Conservation (phyloP, 2,329 filamentous ascomycete genomes). For the Zymoseptoria passerinii region DNA sequence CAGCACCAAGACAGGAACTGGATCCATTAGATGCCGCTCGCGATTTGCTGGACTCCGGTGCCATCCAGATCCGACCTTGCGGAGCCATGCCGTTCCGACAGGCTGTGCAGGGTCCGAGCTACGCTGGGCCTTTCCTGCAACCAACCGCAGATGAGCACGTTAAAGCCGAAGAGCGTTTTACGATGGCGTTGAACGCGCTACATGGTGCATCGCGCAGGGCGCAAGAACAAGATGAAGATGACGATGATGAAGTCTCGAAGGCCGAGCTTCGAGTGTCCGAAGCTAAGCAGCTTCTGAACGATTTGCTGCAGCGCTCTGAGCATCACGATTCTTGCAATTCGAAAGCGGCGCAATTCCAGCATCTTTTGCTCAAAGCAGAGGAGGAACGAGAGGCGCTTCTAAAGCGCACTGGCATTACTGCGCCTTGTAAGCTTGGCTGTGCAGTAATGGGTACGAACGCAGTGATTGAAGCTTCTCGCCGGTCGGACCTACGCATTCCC, state of each 20-base stretch:
- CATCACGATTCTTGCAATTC: conserved; percentile 2
- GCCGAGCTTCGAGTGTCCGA: conserved; percentile 4
- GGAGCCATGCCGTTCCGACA: conserved; percentile 38
- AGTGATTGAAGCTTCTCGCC: conserved; percentile 31
- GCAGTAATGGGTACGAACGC: conserved; percentile 28
- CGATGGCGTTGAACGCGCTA: conserved; percentile 14
- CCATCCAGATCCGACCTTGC: conserved; percentile 32
- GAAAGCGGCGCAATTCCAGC: conserved; percentile 26
- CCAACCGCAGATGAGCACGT: conserved; percentile 16
- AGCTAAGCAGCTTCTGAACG: conserved; percentile 6
- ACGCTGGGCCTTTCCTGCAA: conserved; percentile 32
- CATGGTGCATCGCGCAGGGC: not conserved
- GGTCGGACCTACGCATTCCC: conserved; percentile 36
- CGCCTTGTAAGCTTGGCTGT: conserved; percentile 24
- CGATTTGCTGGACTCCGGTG: conserved; percentile 25
- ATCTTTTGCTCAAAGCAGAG: conserved; percentile 16
- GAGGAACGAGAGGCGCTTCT: conserved; percentile 21
- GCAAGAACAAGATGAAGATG: not conserved
- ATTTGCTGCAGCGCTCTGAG: conserved; percentile 8
- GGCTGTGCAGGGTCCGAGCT: conserved; percentile 38
- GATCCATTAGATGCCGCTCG: conserved; percentile 14
- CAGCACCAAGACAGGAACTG: not conserved
- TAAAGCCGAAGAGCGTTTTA: conserved; percentile 22
- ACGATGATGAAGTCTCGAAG: not conserved
- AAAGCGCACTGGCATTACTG: not conserved